Conservation (phyloP, 2,329 filamentous ascomycete genomes). For the Pseudopyricularia javanii region DNA sequence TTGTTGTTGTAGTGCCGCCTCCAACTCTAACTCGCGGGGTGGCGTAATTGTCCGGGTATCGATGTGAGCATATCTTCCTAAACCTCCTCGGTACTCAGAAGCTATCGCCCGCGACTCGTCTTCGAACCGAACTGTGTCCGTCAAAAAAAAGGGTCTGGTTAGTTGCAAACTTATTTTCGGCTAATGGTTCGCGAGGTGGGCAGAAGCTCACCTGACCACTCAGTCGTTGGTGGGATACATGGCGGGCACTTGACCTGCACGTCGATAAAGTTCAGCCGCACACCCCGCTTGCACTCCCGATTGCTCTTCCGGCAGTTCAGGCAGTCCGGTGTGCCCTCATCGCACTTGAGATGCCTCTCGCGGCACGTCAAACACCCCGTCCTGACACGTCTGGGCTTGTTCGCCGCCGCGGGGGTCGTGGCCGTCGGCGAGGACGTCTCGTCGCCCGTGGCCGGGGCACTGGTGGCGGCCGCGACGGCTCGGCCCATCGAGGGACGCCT, state of each 20-base stretch:
- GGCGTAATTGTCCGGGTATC: conserved; percentile 23
- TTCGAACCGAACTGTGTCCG: conserved; percentile 55
- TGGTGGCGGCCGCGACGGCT: not conserved
- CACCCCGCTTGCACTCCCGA: conserved; percentile 71
- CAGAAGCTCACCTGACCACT: conserved; percentile 45
- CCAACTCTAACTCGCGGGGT: conserved; percentile 14
- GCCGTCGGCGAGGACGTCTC: not conserved
- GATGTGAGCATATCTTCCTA: conserved; percentile 55
- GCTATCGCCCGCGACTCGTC: conserved; percentile 87
- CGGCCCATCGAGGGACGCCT: conserved; percentile 7
- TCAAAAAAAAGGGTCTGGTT: not conserved
- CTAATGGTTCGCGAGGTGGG: too few species aligned
- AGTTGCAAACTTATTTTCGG: too few species aligned
- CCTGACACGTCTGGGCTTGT: conserved; percentile 72
- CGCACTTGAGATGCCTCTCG: conserved; percentile 83
- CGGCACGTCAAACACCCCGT: conserved; percentile 87
- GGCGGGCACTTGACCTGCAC: conserved; percentile 60
- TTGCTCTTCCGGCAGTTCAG: conserved; percentile 84
- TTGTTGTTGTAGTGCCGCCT: conserved; percentile 14
- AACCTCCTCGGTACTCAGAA: conserved; percentile 75
- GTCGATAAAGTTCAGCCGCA: conserved; percentile 87
- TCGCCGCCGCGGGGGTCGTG: conserved; percentile 11
- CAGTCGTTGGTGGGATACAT: conserved; percentile 44
- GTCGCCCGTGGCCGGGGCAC: not conserved
- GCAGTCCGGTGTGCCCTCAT: conserved; percentile 53